Conservation (phyloP, 768 basidiomycete species). For the Auricularia sp. region DNA sequence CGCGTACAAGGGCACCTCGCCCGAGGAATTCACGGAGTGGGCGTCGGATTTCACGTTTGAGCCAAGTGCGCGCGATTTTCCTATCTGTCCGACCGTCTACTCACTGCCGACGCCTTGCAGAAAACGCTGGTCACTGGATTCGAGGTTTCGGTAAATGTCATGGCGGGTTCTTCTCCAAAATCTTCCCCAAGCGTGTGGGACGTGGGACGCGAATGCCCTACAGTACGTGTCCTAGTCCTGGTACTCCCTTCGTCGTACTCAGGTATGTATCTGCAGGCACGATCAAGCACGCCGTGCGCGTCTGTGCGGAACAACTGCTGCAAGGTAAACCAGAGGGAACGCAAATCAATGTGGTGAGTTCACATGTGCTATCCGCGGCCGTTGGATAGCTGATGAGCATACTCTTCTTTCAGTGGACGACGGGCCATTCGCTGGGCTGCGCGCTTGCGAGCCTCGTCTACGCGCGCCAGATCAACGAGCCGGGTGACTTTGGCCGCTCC, state of each 20-base stretch:
- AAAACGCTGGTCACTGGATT: conserved; percentile 11
- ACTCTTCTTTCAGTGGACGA: conserved; percentile 7
- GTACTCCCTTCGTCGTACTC: not conserved
- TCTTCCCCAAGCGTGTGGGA: conserved; percentile 10
- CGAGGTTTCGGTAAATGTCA: conserved; percentile 12
- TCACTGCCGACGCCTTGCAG: conserved; percentile 1
- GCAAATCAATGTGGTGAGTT: conserved; percentile 9
- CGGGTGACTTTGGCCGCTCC: conserved; percentile 8
- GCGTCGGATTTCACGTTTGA: conserved; percentile 13
- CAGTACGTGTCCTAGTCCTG: conserved; percentile 1
- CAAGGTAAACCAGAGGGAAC: conserved; percentile 8
- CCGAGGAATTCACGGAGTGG: conserved; percentile 15
- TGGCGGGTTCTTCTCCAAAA: conserved; percentile 11
- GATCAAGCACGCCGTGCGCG: conserved; percentile 11
- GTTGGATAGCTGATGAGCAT: no score
- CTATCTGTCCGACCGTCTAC: conserved; percentile 6
- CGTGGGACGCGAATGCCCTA: conserved; percentile 13
- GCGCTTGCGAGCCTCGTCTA: conserved; percentile 14
- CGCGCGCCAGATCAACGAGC: conserved; percentile 12
- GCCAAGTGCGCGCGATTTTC: not conserved
- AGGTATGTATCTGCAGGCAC: conserved; percentile 1
- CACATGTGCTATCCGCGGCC: not conserved
- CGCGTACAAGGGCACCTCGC: conserved; percentile 15
- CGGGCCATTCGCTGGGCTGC: conserved; percentile 13
- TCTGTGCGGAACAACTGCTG: conserved; percentile 8